Conservation (phyloP, 2,329 filamentous ascomycete genomes). For the Penicillium sp. region DNA sequence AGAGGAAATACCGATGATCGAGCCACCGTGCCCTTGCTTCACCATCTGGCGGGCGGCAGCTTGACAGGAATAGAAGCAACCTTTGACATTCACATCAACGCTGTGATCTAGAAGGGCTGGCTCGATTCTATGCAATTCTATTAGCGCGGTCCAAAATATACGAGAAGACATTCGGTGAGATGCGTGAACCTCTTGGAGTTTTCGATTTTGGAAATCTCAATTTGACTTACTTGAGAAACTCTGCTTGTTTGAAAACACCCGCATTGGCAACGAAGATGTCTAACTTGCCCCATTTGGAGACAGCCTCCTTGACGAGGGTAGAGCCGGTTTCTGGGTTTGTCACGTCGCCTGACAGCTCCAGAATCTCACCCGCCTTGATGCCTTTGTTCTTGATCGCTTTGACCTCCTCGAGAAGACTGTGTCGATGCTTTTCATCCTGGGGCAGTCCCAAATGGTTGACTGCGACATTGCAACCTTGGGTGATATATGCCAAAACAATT, state of each 20-base stretch:
- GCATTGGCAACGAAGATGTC: constrained; percentile 37
- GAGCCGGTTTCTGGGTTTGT: constrained; percentile 68
- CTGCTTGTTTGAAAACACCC: constrained; percentile 70
- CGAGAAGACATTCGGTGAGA: too few relatives aligned
- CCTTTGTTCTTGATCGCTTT: constrained; percentile 11
- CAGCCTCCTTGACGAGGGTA: constrained; percentile 58
- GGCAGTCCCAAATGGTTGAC: constrained; percentile 31
- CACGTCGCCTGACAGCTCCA: constrained; percentile 73
- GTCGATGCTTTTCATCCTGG: constrained; percentile 24
- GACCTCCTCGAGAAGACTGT: constrained; percentile 25
- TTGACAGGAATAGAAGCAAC: constrained; percentile 31
- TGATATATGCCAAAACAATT: constrained; percentile 21
- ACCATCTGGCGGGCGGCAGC: constrained; percentile 33
- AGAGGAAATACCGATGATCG: constrained; percentile 34
- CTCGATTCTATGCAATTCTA: constrained; percentile 56
- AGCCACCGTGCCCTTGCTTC: constrained; percentile 26
- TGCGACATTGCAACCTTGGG: constrained; percentile 32
- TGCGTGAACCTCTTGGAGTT: too few relatives aligned
- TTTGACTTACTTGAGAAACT: constrained; percentile 63
- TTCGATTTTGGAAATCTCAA: neutral
- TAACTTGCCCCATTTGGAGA: constrained; percentile 28
- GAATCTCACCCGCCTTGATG: constrained; percentile 25
- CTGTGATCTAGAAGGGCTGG: constrained; percentile 58
- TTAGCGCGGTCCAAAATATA: too few relatives aligned
- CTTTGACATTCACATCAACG: constrained; percentile 27